Base-by-base conservation (phyloP, 108 stramenopile genomes). In the Cyclotella distinguenda region DNA sequence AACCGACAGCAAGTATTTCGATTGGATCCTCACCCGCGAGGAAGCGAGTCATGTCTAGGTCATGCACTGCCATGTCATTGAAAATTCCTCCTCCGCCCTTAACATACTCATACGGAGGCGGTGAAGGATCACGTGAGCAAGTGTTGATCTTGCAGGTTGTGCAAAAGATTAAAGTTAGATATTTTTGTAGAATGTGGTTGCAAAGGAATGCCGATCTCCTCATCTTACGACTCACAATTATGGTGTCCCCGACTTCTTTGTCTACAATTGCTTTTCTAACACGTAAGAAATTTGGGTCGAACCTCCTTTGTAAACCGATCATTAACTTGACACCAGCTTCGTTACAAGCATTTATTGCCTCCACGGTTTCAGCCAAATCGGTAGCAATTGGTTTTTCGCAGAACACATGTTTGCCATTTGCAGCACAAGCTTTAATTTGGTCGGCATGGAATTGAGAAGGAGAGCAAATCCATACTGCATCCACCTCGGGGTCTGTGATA, bases 391-490 rank as follows among this genome's bases (percentile, higher is more conserved):
- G 96, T 70, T 97, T 97, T 81, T 97, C 96, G 72, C 96, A 95
- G 59, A 97, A 97, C 40, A 97, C 92, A 68, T 95, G 90, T 75
- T 97, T 97, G 27, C 87, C 87, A 72, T 89, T 85, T 7, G 91
- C 93, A 48, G 96, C 96, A 51, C 85, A 84, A 10, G 88, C 86
- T 78, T 89, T 90, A 72, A 97, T 95, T 77, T 95, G 96, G 35
- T 95, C 93, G 25, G 95, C 96, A 82, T 97, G 96, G 78, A 45
- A 92, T 48, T 84, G 81, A 27, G 89, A 92, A 7, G 96, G 96
- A 25, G 94, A 96, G 79, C 96, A 97, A 67, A 97, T 96, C 96
- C 96, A 97, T 10, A 97, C 95, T 26, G 96, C 96, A 74, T 97
- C 94, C 18, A 96, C 94, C 1, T 96, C 91, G 8, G 95, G 95